Base-by-base conservation (phyloP, 2,329 filamentous ascomycete genomes). In the Pyrenophora seminiperda region DNA sequence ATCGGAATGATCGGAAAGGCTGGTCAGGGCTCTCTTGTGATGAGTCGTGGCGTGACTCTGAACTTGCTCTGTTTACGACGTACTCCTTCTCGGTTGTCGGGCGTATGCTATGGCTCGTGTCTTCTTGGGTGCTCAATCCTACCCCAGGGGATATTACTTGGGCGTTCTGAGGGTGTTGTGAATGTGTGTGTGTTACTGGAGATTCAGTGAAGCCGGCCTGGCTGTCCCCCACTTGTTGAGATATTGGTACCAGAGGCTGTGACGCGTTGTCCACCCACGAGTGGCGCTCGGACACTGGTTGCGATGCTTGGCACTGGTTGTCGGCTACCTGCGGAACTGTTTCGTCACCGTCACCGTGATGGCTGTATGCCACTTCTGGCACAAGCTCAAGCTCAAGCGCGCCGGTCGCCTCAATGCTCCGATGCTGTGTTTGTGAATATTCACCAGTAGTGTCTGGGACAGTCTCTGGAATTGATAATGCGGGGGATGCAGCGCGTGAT, bases 1-100 rank as follows among this genome's bases (percentile, higher is more conserved):
- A 51, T 9, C 42, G 42, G 13, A 29, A n/a, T 18, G 50, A 51
- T 9, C 42, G 42, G 13, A 29, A 20, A 7, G 24, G 41, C 27
- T 27, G 50, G 15, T 63, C 56, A 33, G 66, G 61, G 3, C 62
- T 60, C 29, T 70, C 59, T 42, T 71, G 67, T 2, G 68, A 71
- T 9, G 68, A 69, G 45, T 70, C 65, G 64, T 68, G 66, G 17
- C 67, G 59, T 5, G 66, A 67, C 24, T 41, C 47, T 30, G 54
- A 50, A 18, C 53, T 61, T 4, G 42, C 38, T 6, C 34, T 38
- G 14, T 31, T 29, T 10, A 33, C 7, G 9, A 9, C 17, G 7
- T 49, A 27, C 11, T 49, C 39, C 20, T 54, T 32, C 40, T 66
- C 66, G 18, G 58, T 48, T 0, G 59, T 66, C 7, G 50, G 47